A percentile compares a stretch with the other conserved stretches of the same genome.
Evolutionary conservation across 2,329 filamentous ascomycete genomes (phyloP).

Genomic region (Microsporum canis): DNA sequence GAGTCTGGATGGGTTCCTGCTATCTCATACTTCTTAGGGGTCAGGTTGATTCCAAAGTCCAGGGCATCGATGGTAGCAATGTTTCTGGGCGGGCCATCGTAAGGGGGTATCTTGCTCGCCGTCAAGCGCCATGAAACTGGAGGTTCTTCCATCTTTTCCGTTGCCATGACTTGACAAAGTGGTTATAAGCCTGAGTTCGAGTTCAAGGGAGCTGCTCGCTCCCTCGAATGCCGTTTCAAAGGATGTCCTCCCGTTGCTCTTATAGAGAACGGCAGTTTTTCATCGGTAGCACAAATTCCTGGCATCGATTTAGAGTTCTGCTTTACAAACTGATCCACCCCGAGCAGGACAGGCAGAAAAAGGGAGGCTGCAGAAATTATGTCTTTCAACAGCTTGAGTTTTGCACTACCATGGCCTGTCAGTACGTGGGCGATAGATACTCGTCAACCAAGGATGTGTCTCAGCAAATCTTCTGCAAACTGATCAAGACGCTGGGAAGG

Average conservation of each 20-base stretch:
- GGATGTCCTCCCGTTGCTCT: not conserved
- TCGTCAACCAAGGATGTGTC: not conserved
- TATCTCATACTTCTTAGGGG: conserved; percentile 28
- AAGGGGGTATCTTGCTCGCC: conserved; percentile 9
- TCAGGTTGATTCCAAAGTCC: conserved; percentile 22
- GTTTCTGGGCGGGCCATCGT: conserved; percentile 20
- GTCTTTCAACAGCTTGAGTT: not conserved
- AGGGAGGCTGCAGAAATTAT: not conserved
- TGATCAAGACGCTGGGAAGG: not conserved
- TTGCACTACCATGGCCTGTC: not conserved
- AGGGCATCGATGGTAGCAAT: conserved; percentile 20
- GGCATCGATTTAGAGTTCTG: not conserved
- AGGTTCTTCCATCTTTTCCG: conserved; percentile 8
- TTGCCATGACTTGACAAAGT: not conserved
- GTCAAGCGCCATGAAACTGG: conserved; percentile 10
- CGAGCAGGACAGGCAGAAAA: not conserved
- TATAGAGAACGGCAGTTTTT: not conserved
- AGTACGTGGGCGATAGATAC: not conserved
- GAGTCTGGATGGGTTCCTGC: conserved; percentile 25
- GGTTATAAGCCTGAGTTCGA: not conserved
- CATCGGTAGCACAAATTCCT: not conserved
- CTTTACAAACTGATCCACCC: not conserved
- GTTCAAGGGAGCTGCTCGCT: not conserved
- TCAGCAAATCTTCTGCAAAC: not conserved
- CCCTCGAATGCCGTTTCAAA: not conserved